phyloP scores from a whole-genome alignment of 164 flowering plant species.

The Vitis cinerea region DNA sequence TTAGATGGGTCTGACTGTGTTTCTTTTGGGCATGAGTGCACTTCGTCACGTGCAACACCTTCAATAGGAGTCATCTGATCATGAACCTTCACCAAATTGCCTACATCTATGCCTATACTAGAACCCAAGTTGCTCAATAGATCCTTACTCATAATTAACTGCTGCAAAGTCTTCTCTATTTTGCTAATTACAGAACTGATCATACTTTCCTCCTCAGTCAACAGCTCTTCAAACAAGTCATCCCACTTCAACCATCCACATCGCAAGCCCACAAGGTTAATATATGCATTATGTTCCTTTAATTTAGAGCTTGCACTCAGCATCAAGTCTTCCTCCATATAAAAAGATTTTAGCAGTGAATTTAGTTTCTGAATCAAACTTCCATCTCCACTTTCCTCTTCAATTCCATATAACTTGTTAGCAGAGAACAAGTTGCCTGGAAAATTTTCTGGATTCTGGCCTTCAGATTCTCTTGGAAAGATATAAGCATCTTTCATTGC shows the following conservation, averaged over 20 bases:
- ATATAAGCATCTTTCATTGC: constrained; percentile 23
- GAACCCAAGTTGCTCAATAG: constrained; percentile 27
- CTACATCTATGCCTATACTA: constrained; percentile 18
- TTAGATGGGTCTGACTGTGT: constrained; percentile 7
- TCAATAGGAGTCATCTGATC: constrained; percentile 12
- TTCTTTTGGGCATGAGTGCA: constrained; percentile 7
- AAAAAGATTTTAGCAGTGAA: constrained; percentile 17
- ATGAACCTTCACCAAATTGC: constrained; percentile 8
- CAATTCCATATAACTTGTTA: not conserved
- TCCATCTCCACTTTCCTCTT: constrained; percentile 17
- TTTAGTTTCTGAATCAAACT: constrained; percentile 28
- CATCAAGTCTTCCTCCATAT: constrained; percentile 26
- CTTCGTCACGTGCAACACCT: constrained; percentile 1
- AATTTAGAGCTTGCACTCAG: constrained; percentile 22
- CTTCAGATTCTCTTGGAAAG: constrained; percentile 5
- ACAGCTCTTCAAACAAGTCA: constrained; percentile 9
- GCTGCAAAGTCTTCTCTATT: constrained; percentile 38
- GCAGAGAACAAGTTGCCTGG: not conserved
- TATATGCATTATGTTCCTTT: constrained; percentile 16
- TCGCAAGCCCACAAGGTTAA: constrained; percentile 15
- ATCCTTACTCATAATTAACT: constrained; percentile 25
- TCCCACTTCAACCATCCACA: constrained; percentile 17
- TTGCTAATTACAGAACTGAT: constrained; percentile 29
- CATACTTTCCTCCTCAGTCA: constrained; percentile 25
- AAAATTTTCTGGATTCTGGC: constrained; percentile 2